These are phyloP conservation scores for Candida gigantensis DNA, from an alignment of 1,139 yeast genomes.

Conservation along the genomic window DNA sequence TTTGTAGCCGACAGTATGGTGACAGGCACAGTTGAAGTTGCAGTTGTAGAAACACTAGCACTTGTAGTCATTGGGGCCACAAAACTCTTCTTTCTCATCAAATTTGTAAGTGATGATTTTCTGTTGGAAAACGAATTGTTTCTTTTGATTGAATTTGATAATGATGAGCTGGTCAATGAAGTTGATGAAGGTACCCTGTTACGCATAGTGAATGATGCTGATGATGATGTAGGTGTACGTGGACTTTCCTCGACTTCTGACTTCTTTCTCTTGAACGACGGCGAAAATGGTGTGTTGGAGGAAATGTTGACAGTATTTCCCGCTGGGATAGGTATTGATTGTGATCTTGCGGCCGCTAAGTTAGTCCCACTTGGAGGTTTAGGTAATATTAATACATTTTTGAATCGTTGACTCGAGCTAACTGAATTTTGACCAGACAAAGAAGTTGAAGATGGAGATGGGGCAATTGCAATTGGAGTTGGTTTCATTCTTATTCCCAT, in stretches of 20 bases:
- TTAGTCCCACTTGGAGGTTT: constrained; percentile 29
- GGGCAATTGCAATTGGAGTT: constrained; percentile 9
- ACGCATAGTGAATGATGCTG: constrained; percentile 11
- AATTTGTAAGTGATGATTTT: constrained; percentile 17
- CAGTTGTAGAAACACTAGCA: no score
- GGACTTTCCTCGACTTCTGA: constrained; percentile 29
- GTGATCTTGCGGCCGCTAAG: constrained; percentile 8
- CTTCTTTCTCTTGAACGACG: constrained; percentile 44
- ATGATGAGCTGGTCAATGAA: constrained; percentile 17
- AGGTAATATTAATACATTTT: constrained; percentile 46
- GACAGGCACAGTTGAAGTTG: no score
- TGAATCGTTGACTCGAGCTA: constrained; percentile 24
- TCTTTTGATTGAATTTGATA: constrained; percentile 17
- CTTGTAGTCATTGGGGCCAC: constrained; percentile 12
- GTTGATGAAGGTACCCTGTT: constrained; percentile 15
- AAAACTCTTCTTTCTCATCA: constrained; percentile 12
- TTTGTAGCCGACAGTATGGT: not conserved
- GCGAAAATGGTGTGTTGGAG: constrained; percentile 22
- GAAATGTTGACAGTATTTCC: constrained; percentile 15
- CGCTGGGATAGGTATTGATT: constrained; percentile 17
- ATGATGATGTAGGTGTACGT: constrained; percentile 11
- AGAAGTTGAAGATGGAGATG: constrained; percentile 12
- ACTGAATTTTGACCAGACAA: constrained; percentile 13
- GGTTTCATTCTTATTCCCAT: constrained; percentile 4
- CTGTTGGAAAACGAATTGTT: constrained; percentile 18